These are phyloP conservation scores for Corniculantispora saksenae DNA, from an alignment of 2,329 filamentous ascomycete genomes.

Conservation along the genomic window DNA sequence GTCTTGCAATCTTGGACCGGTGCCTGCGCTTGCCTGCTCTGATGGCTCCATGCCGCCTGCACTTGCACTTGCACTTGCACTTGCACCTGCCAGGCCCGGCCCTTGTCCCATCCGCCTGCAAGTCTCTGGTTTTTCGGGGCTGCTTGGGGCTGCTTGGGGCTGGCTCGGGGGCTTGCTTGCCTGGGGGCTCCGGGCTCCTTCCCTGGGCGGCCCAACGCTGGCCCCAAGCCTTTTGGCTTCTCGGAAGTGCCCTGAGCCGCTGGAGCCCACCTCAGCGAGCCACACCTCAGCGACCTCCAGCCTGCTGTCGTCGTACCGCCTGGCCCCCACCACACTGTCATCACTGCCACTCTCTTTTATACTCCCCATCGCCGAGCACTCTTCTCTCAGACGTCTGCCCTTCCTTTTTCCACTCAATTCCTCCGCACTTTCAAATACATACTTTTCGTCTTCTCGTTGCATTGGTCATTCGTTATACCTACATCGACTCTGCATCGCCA, in stretches of 20 bases:
- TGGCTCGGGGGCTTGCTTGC: background rate
- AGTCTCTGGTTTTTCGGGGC: background rate
- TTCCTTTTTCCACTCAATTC: background rate
- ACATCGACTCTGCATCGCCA: background rate
- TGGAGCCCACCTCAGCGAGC: background rate
- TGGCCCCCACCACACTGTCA: constrained; percentile 18
- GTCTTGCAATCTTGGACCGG: background rate
- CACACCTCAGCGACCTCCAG: background rate
- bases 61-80: too few species aligned
- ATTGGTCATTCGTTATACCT: constrained; percentile 7
- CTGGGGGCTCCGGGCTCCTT: too few species aligned
- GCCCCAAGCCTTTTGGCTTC: too few species aligned
- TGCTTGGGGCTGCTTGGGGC: background rate
- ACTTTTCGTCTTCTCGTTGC: background rate
- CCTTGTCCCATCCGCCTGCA: background rate
- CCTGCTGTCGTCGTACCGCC: constrained; percentile 1
- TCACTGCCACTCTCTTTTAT: constrained; percentile 9
- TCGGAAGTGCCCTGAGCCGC: too few species aligned
- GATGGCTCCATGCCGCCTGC: background rate
- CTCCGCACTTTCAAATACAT: background rate
- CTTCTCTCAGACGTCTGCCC: constrained; percentile 8
- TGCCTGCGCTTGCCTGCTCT: background rate
- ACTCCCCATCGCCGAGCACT: constrained; percentile 17
- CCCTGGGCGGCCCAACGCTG: background rate
- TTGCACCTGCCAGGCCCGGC: too few species aligned